phyloP scores from a whole-genome alignment of 2,329 filamentous ascomycete genomes.

The Arthrobotrys conoides region DNA sequence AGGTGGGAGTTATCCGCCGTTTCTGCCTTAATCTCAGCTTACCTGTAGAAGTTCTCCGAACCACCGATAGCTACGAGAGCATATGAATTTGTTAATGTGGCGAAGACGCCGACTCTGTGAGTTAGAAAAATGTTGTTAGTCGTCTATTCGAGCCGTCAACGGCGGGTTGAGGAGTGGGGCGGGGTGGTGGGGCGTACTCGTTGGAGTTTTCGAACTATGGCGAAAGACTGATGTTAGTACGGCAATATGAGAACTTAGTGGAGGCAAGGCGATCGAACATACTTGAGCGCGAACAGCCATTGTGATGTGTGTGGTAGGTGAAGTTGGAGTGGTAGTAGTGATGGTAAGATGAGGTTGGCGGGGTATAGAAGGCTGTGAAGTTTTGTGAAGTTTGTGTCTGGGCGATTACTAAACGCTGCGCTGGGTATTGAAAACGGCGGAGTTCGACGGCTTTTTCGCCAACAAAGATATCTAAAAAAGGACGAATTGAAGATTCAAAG shows the following conservation, averaged over 20 bases:
- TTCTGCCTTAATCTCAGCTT: slow-evolving; percentile 62
- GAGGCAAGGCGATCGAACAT: slow-evolving; percentile 20
- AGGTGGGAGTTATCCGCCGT: slow-evolving; percentile 36
- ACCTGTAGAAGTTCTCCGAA: slow-evolving; percentile 99
- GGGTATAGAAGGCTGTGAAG: slow-evolving; percentile 28
- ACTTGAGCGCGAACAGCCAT: slow-evolving; percentile 62
- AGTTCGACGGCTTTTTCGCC: slow-evolving; percentile 6
- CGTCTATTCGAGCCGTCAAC: slow-evolving; percentile 24
- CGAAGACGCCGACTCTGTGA: slow-evolving; percentile 92
- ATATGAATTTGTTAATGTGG: slow-evolving; percentile 97
- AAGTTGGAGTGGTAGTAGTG: slow-evolving; percentile 13
- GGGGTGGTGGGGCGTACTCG: slow-evolving; percentile 74
- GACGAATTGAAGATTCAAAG: slow-evolving; percentile 35
- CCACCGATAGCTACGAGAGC: slow-evolving; percentile 93
- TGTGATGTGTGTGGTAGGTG: slow-evolving; percentile 36
- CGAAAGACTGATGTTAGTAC: slow-evolving; percentile 19
- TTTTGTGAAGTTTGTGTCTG: slow-evolving; percentile 6
- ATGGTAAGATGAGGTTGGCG: slow-evolving; percentile 32
- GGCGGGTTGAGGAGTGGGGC: slow-evolving; percentile 4
- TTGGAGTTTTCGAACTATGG: slow-evolving; percentile 87
- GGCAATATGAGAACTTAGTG: background rate
- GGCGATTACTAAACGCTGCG: background rate
- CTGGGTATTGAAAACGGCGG: slow-evolving; percentile 4
- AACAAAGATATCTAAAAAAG: slow-evolving; percentile 24
- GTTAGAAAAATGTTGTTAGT: slow-evolving; percentile 60